Evolutionary conservation across 1,139 yeast species (phyloP).

Genomic region (Taiozyma onychis): DNA sequence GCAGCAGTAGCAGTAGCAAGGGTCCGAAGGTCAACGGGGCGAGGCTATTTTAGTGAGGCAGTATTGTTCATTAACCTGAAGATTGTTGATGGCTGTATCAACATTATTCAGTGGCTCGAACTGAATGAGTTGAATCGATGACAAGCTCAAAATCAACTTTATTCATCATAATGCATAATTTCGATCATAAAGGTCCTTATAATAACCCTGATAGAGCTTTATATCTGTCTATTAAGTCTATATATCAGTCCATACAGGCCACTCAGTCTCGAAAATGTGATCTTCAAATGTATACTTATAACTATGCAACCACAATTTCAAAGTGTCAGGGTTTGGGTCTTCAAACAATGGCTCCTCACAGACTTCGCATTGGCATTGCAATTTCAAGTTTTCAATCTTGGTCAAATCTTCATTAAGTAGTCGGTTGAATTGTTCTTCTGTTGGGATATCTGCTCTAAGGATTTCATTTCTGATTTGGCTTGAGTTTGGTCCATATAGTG

Average conservation of each 20-base stretch:
- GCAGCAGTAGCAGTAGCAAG: too few relatives aligned
- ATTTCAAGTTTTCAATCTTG: slow-evolving; percentile 14
- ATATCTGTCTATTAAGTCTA: neutral
- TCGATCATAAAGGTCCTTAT: too few relatives aligned
- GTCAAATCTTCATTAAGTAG: slow-evolving; percentile 37
- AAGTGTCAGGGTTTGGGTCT: slow-evolving; percentile 34
- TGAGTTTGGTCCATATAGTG: slow-evolving; percentile 34
- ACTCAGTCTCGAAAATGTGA: slow-evolving; percentile 52
- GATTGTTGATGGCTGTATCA: too few relatives aligned
- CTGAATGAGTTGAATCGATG: too few relatives aligned
- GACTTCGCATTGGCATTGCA: slow-evolving; percentile 37
- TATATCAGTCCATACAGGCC: slow-evolving; percentile 60
- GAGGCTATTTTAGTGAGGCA: too few relatives aligned
- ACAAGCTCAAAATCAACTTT: too few relatives aligned
- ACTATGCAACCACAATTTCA: slow-evolving; percentile 56
- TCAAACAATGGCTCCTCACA: slow-evolving; percentile 40
- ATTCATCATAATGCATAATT: too few relatives aligned
- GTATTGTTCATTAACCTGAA: too few relatives aligned
- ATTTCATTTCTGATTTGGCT: slow-evolving; percentile 4
- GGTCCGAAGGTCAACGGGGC: too few relatives aligned
- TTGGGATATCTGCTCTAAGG: slow-evolving; percentile 48
- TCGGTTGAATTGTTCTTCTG: slow-evolving; percentile 54
- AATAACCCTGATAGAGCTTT: too few relatives aligned
- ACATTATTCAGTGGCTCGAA: too few relatives aligned
- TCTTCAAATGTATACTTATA: slow-evolving; percentile 35